phyloP scores from a whole-genome alignment of 2,329 filamentous ascomycete genomes.

The Epichloe glyceriae region DNA sequence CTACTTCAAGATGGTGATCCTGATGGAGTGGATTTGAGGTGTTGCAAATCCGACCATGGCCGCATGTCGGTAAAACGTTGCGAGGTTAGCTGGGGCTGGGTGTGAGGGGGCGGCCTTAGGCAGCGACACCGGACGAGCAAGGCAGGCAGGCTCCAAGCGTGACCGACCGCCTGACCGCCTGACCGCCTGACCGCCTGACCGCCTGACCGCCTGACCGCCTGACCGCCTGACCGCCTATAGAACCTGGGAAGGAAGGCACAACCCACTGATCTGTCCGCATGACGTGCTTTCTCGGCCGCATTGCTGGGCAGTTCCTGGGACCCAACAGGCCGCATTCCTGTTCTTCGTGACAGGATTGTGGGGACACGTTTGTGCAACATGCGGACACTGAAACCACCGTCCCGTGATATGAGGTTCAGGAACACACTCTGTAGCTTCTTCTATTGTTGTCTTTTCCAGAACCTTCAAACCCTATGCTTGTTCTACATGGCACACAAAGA shows the following conservation, averaged over 20 bases:
- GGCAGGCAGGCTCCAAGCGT: background rate
- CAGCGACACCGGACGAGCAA: slow-evolving; percentile 16
- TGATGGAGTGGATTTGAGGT: slow-evolving; percentile 18
- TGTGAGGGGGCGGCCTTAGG: slow-evolving; percentile 20
- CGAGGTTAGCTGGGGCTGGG: background rate
- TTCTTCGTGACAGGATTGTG: background rate
- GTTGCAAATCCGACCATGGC: slow-evolving; percentile 24
- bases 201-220: background rate
- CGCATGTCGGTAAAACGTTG: slow-evolving; percentile 11
- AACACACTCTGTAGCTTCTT: background rate
- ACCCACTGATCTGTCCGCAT: background rate
- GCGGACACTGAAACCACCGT: background rate
- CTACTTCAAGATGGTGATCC: slow-evolving; percentile 16
- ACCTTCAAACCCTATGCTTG: background rate
- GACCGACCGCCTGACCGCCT: background rate
- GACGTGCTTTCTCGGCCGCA: background rate
- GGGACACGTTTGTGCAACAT: background rate
- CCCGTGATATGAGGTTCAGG: background rate
- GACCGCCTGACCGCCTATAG: background rate
- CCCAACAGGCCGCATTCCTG: background rate
- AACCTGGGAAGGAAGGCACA: background rate
- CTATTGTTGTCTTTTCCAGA: background rate
- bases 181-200: too few relatives aligned
- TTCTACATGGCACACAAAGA: background rate
- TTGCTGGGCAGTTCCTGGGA: background rate